Evolutionary conservation across 192 early-diverging fungal species (phyloP).

Genomic region (Coemansia sp.): DNA sequence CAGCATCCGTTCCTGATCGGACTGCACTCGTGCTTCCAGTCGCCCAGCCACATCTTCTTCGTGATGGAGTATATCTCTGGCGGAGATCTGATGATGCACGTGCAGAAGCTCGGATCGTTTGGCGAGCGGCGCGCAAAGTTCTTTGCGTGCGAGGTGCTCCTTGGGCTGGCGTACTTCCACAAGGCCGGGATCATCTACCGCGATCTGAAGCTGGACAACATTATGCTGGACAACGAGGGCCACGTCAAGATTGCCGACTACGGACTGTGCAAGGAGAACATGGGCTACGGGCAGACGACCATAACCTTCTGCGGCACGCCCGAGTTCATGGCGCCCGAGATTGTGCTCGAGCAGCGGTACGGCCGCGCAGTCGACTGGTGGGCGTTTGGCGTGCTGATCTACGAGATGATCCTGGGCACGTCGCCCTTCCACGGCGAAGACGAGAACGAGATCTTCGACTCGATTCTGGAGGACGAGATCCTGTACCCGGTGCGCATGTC

Average conservation of each 20-base stretch:
- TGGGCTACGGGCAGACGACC: constrained; percentile 84
- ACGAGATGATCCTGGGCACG: constrained; percentile 90
- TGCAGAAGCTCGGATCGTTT: constrained; percentile 87
- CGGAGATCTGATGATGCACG: constrained; percentile 99
- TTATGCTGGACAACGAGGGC: constrained; percentile 86
- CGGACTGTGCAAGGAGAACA: constrained; percentile 97
- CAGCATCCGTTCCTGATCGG: constrained; percentile 96
- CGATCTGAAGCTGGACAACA: constrained; percentile 97
- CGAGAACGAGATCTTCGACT: constrained; percentile 98
- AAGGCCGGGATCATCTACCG: constrained; percentile 92
- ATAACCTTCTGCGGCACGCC: constrained; percentile 98
- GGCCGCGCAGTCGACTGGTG: constrained; percentile 99
- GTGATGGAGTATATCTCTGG: constrained; percentile 98
- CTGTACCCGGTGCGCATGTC: constrained; percentile 94
- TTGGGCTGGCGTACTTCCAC: constrained; percentile 97
- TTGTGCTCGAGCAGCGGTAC: constrained; percentile 93
- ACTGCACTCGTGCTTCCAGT: constrained; percentile 96
- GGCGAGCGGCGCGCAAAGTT: constrained; percentile 92
- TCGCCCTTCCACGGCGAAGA: constrained; percentile 94
- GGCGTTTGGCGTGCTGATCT: constrained; percentile 88
- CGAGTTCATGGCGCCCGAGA: constrained; percentile 99
- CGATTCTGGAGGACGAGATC: constrained; percentile 95
- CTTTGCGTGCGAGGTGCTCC: constrained; percentile 93
- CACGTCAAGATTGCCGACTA: constrained; percentile 99
- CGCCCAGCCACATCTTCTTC: constrained; percentile 92